Evolutionary conservation across 805 yeast genomes (phyloP).

Genomic region (Candida ponderosae): DNA sequence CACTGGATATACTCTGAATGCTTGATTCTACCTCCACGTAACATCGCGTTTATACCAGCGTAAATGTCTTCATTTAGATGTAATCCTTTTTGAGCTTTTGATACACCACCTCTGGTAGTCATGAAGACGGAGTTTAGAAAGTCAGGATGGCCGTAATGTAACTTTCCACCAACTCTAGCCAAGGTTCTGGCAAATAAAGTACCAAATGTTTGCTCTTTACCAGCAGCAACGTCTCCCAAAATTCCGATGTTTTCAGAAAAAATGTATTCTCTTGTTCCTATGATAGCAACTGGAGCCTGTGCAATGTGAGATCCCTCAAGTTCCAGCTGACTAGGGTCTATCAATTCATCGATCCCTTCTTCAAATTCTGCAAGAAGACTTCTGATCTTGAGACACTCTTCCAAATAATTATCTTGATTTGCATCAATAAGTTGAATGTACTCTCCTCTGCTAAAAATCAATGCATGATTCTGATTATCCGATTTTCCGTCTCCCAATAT

Average conservation of each 20-base stretch:
- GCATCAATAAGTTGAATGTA: conserved; percentile 78
- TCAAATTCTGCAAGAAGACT: conserved; percentile 72
- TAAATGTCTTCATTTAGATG: conserved; percentile 82
- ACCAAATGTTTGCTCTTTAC: conserved; percentile 84
- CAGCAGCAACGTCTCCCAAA: conserved; percentile 81
- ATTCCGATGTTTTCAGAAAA: conserved; percentile 80
- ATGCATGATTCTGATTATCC: conserved; percentile 74
- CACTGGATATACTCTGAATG: conserved; percentile 82
- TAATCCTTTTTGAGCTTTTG: conserved; percentile 77
- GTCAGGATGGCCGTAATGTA: conserved; percentile 86
- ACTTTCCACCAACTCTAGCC: conserved; percentile 75
- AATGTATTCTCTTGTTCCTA: conserved; percentile 79
- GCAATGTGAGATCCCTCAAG: conserved; percentile 41
- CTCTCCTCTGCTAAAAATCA: conserved; percentile 73
- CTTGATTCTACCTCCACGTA: conserved; percentile 77
- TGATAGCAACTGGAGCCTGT: conserved; percentile 66
- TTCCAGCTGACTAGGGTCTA: not conserved
- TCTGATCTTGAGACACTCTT: conserved; percentile 71
- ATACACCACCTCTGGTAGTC: conserved; percentile 83
- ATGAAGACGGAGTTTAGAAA: conserved; percentile 67
- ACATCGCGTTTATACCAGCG: conserved; percentile 75
- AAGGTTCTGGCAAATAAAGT: conserved; percentile 76
- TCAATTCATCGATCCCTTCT: conserved; percentile 26
- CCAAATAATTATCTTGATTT: conserved; percentile 75
- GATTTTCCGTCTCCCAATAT: conserved; percentile 81